A percentile compares a stretch with the other conserved stretches of the same genome.
Evolutionary conservation across 441 rosid species (phyloP).

Genomic region (Erodium texanum): DNA sequence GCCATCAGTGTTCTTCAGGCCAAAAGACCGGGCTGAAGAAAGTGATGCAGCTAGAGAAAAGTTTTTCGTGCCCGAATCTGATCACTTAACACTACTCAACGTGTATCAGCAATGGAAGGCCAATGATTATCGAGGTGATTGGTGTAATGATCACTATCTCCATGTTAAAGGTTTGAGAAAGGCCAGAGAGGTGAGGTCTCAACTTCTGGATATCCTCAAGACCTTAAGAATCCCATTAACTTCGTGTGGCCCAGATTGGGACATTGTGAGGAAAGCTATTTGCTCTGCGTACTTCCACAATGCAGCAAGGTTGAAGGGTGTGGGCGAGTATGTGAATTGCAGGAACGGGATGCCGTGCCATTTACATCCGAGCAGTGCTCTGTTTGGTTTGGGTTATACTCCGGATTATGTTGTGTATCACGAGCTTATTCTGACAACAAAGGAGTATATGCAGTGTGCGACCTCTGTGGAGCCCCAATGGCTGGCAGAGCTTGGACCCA

Average conservation of each 20-base stretch:
- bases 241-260: conserved; percentile 73
- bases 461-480: conserved; percentile 92
- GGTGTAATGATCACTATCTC: conserved; percentile 82
- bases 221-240: conserved; percentile 70
- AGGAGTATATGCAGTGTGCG: conserved; percentile 97
- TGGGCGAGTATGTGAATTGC: conserved; percentile 81
- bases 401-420: conserved; percentile 91
- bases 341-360: conserved; percentile 93
- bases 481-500: conserved; percentile 90
- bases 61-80: conserved; percentile 90
- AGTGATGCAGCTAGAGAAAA: conserved; percentile 93
- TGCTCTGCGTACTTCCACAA: conserved; percentile 97
- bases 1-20: conserved; percentile 97
- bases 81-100: conserved; percentile 74
- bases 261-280: conserved; percentile 67
- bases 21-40: conserved; percentile 90
- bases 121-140: conserved; percentile 85
- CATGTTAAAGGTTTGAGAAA: conserved; percentile 82
- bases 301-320: conserved; percentile 78
- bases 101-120: conserved; percentile 92
- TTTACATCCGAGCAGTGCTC: conserved; percentile 90
- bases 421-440: conserved; percentile 71
- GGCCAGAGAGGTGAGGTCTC: conserved; percentile 92
- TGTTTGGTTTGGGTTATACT: conserved; percentile 74
- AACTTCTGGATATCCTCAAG: conserved; percentile 86